These are phyloP conservation scores for Daldinia sp. DNA, from an alignment of 2,329 filamentous ascomycete genomes.

Conservation along the genomic window DNA sequence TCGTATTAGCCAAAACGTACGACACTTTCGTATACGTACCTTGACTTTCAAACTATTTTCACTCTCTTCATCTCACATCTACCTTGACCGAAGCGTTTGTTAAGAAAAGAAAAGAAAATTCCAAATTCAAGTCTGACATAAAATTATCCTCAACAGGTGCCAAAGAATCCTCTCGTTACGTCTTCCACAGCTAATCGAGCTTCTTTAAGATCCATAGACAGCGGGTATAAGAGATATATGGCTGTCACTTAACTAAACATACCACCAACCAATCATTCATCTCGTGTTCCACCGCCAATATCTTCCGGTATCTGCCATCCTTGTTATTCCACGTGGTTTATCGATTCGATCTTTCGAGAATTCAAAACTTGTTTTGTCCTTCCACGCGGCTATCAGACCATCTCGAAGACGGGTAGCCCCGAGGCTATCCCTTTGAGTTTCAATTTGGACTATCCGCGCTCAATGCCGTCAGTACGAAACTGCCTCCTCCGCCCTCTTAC, in stretches of 20 bases:
- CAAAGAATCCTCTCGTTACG: conserved; percentile 3
- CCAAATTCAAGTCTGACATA: too few relatives aligned
- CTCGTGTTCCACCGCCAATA: conserved; percentile 20
- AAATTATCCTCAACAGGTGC: conserved; percentile 3
- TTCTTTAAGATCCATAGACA: conserved; percentile 5
- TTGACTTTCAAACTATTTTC: background rate
- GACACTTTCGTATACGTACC: conserved; percentile 17
- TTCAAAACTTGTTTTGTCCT: background rate
- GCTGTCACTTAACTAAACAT: conserved; percentile 16
- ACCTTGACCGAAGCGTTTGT: conserved; percentile 1
- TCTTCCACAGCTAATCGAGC: conserved; percentile 8
- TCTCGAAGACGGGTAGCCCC: conserved; percentile 31
- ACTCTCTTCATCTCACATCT: too few relatives aligned
- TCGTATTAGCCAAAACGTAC: conserved; percentile 21
- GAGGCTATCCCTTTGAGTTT: conserved; percentile 30
- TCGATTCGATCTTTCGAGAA: conserved; percentile 27
- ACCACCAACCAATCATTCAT: conserved; percentile 24
- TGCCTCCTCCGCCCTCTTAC: conserved; percentile 54
- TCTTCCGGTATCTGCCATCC: conserved; percentile 21
- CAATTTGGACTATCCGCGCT: conserved; percentile 31
- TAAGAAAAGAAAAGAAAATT: too few relatives aligned
- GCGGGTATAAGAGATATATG: background rate
- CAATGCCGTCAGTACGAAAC: conserved; percentile 50
- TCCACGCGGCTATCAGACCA: conserved; percentile 27
- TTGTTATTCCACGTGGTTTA: conserved; percentile 29